A percentile compares a stretch with the other conserved stretches of the same genome.
Conservation (phyloP, 495 filamentous ascomycete genomes). For the Podospora comata region DNA sequence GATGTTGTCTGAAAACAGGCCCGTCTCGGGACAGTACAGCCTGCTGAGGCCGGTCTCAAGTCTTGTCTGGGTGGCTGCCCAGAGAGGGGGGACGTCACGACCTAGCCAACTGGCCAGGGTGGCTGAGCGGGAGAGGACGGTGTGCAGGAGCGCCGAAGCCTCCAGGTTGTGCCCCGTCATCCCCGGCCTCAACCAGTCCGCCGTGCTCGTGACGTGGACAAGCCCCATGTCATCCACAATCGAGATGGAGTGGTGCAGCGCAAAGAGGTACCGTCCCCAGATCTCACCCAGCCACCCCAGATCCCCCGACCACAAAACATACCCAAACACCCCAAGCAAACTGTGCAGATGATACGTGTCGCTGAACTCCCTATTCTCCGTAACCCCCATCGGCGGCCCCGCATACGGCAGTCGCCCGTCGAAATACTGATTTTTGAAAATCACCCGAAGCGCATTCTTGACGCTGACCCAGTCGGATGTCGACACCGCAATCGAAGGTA, state of each 20-base stretch:
- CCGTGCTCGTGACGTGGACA: slow-evolving; percentile 51
- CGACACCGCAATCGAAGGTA: slow-evolving; percentile 46
- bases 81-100: slow-evolving; percentile 11
- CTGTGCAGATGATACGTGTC: slow-evolving; percentile 63
- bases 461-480: slow-evolving; percentile 45
- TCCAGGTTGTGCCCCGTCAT: slow-evolving; percentile 52
- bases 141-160: slow-evolving; percentile 38
- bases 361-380: slow-evolving; percentile 41
- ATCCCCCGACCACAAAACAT: slow-evolving; percentile 58
- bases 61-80: slow-evolving; percentile 14
- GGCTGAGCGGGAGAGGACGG: slow-evolving; percentile 34
- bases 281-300: slow-evolving; percentile 46
- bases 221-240: slow-evolving; percentile 52
- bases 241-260: slow-evolving; percentile 50
- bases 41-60: slow-evolving; percentile 29
- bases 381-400: slow-evolving; percentile 55
- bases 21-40: slow-evolving; percentile 31
- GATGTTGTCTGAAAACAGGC: slow-evolving; percentile 36
- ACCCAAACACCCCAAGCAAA: slow-evolving; percentile 59
- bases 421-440: slow-evolving; percentile 45
- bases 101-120: slow-evolving; percentile 33
- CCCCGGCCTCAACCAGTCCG: slow-evolving; percentile 54
- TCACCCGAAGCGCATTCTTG: slow-evolving; percentile 44
- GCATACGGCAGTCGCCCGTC: slow-evolving; percentile 56
- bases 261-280: slow-evolving; percentile 49